Percentiles rank a stretch among this genome's conserved stretches.
Evolutionary conservation across 2,329 filamentous ascomycete species (phyloP).

Genomic region (Xylariaceae sp.): DNA sequence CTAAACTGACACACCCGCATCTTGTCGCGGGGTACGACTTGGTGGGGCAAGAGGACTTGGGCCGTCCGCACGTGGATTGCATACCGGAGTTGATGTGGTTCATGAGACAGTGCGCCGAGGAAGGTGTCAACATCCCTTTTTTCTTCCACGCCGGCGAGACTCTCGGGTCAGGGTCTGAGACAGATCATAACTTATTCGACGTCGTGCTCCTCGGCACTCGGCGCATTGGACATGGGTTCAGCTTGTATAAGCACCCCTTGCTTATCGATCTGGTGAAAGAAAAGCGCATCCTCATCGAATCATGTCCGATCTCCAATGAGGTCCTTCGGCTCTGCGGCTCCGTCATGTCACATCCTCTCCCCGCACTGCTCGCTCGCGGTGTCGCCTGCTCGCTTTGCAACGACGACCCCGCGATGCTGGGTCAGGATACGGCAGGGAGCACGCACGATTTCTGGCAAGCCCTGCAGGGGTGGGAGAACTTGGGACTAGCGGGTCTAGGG

Average conservation of each 20-base stretch:
- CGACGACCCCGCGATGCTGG: conserved; percentile 85
- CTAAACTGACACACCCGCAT: conserved; percentile 74
- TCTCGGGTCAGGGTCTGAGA: conserved; percentile 70
- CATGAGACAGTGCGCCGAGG: conserved; percentile 74
- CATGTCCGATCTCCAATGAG: conserved; percentile 88
- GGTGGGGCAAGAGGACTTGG: conserved; percentile 81
- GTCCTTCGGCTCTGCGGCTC: conserved; percentile 74
- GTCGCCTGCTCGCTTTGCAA: conserved; percentile 83
- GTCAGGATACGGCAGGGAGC: conserved; percentile 76
- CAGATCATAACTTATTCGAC: conserved; percentile 82
- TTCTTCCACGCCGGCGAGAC: conserved; percentile 95
- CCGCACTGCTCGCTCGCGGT: conserved; percentile 78
- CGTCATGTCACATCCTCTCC: conserved; percentile 74
- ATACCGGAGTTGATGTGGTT: conserved; percentile 92
- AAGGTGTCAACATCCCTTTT: conserved; percentile 80
- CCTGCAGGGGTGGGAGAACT: conserved; percentile 85
- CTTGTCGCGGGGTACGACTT: conserved; percentile 85
- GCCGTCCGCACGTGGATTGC: conserved; percentile 70
- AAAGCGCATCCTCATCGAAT: conserved; percentile 82
- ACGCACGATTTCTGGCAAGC: conserved; percentile 95
- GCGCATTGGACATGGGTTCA: conserved; percentile 85
- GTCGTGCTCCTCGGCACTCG: conserved; percentile 81
- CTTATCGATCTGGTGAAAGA: conserved; percentile 86
- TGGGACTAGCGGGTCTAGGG: conserved; percentile 81
- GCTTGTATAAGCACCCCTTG: conserved; percentile 85